Evolutionary conservation across 768 basidiomycete species (phyloP), one percentile per base, ranked within the genome.

Genomic region (Leccinum barrowsii): DNA sequence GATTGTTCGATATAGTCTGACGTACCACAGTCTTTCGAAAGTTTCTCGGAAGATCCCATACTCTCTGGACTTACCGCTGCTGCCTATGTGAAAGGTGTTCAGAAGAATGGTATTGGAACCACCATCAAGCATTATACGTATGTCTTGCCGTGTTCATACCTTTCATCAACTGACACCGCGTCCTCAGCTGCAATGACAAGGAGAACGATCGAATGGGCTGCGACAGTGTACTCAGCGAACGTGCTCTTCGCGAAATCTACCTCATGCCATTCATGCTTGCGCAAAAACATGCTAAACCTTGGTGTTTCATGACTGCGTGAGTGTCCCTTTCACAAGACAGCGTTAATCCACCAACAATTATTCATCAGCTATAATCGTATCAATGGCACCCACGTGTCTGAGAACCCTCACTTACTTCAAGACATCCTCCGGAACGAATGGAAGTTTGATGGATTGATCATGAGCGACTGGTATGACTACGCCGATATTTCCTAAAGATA

Each of bases 61-160:
- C 78, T 92, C 5, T 88, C 87, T 6, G 91, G 90, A 7, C 75
- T 81, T 61, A 79, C 89, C 17, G 82, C 88, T 2, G 81, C 87
- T 0, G 80, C 86, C 15, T 92, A 90, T 63, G 79, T 90, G n/a
- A 85, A 82, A 52, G 90, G 90, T 7, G 79, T 91, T 3, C 92
- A 94, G 71, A 81, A 71, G 19, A 82, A 82, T n/a, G 90, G 90
- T 1, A 84, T 94, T 48, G 88, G 86, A 19, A 80, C 84, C 5
- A 80, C 87, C 3, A 87, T 92, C 76, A 93, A 93, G 69, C 92
- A 93, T 68, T 92, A 89, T 61, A 84, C 86, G 86, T 86, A 70
- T n/a, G 77, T 65, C 19, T 28, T 11, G 15, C 13, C 7, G 6
- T 42, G 2, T 52, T 2, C n/a, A 15, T 12, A 4, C 6, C 37